Base-by-base conservation (phyloP, 202 grass and related monocot species). In the Hordeum pubiflorum region DNA sequence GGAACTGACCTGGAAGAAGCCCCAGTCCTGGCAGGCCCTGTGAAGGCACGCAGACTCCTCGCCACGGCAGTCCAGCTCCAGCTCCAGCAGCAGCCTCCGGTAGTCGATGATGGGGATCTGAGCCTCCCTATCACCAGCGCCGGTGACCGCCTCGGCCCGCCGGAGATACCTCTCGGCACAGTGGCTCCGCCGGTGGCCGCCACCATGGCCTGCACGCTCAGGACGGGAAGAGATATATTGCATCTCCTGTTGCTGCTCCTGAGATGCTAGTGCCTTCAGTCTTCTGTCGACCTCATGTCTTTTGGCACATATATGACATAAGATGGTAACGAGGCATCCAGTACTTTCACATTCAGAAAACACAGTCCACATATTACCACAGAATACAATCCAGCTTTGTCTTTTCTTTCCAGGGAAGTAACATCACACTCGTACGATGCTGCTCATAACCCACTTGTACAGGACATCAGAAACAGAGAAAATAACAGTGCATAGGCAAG, bases 1-100 rank as follows among this genome's bases (percentile, higher is more conserved):
- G 17, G 7, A 77, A 91, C 50, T 54, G 50, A 54, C 91, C 86
- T 91, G 89, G 61, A 94, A 94, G 73, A 94, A 94, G 54, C 92
- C 89, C 92, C 89, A 91, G 1, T 91, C 84, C 58, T 86, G 77
- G 68, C 92, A 94, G 33, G 87, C 89, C 22, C 24, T 27, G 72
- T 90, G 83, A 18, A 94, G 69, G n/a, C 61, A 56, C 33, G 68
- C 40, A 65, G 82, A 83, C 76, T 94, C 88, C 14, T 71, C 62
- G 0, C 11, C 62, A 17, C 43, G 6, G 31, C 6, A 0, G 17
- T 54, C 50, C 50, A 54, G 50, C 6, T 54, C 50, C 17, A 8
- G 17, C 50, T 64, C 43, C 72, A 89, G 14, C 22, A 84, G 36
- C 34, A 91, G 74, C 57, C 38, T 68, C 71, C 18, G 24, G 26